Evolutionary conservation across 345 rosid species (phyloP).

Genomic region (Psidium friedrichsthalianum): DNA sequence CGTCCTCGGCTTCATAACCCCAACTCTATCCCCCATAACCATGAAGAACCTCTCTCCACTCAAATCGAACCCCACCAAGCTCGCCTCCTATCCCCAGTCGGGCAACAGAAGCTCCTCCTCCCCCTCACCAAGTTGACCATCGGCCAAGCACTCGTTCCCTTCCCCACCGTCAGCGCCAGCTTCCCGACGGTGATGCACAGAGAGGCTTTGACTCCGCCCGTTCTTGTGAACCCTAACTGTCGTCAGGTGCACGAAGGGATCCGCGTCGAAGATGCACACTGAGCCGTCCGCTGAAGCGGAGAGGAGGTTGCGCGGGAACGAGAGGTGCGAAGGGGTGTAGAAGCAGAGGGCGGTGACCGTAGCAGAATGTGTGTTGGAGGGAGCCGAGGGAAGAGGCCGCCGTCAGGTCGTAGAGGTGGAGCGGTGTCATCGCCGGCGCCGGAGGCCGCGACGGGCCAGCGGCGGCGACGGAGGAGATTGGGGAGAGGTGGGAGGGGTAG

Average conservation of each 20-base stretch:
- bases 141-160: constrained; percentile 76
- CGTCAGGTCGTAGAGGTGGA: constrained; percentile 79
- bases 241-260: constrained; percentile 74
- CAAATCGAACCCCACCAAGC: constrained; percentile 44
- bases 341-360: constrained; percentile 71
- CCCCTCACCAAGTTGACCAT: constrained; percentile 90
- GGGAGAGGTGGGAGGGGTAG: constrained; percentile 77
- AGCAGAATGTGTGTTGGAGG: constrained; percentile 56
- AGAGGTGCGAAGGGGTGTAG: constrained; percentile 57
- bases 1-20: constrained; percentile 81
- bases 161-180: constrained; percentile 67
- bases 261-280: constrained; percentile 72
- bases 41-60: constrained; percentile 63
- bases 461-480: constrained; percentile 72
- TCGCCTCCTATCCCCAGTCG: constrained; percentile 63
- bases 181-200: constrained; percentile 73
- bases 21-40: constrained; percentile 49
- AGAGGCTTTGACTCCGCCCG: constrained; percentile 55
- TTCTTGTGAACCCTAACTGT: constrained; percentile 56
- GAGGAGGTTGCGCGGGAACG: constrained; percentile 82
- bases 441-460: constrained; percentile 73
- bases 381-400: constrained; percentile 80
- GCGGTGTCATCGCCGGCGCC: constrained; percentile 74
- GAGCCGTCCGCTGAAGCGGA: constrained; percentile 80
- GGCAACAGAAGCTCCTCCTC: constrained; percentile 57